A percentile compares a stretch with the other conserved stretches of the same genome.
phyloP scores from a whole-genome alignment of 1,139 yeast species.

The Sugiyamaella grinbergsii region DNA sequence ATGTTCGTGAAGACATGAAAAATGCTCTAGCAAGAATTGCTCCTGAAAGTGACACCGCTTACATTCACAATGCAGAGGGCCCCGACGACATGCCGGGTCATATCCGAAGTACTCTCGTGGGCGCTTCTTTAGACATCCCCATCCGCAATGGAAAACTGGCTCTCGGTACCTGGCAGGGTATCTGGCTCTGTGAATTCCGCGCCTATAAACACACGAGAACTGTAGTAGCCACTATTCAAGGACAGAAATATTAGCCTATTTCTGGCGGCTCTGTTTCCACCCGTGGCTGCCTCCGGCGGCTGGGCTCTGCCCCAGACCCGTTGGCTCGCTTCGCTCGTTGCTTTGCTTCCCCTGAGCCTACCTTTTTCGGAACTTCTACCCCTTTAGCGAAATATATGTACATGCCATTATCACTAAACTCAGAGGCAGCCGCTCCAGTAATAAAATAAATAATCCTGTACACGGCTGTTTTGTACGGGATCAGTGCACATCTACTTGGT shows the following conservation, averaged over 20 bases:
- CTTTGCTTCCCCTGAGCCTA: neutral
- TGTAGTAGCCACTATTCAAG: constrained; percentile 74
- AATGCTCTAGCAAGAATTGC: constrained; percentile 63
- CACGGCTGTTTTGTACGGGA: no score
- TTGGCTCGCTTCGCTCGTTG: constrained; percentile 5
- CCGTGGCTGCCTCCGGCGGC: neutral
- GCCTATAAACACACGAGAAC: constrained; percentile 62
- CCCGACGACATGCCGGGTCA: constrained; percentile 87
- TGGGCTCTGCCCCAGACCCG: constrained; percentile 8
- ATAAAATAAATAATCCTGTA: no score
- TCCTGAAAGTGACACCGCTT: constrained; percentile 62
- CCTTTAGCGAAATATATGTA: no score
- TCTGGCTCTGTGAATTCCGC: constrained; percentile 74
- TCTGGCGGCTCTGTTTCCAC: no score
- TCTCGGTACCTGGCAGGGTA: constrained; percentile 85
- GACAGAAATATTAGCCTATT: constrained; percentile 41
- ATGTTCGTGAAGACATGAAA: constrained; percentile 69
- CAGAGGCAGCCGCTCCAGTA: no score
- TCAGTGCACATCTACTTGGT: no score
- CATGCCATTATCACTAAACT: no score
- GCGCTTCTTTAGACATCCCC: constrained; percentile 67
- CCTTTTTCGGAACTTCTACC: no score
- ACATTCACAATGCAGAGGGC: constrained; percentile 70
- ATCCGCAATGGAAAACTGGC: constrained; percentile 67
- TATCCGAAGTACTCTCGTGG: constrained; percentile 64